phyloP scores from a whole-genome alignment of 495 filamentous ascomycete species.

The Annulohypoxylon moriforme region DNA sequence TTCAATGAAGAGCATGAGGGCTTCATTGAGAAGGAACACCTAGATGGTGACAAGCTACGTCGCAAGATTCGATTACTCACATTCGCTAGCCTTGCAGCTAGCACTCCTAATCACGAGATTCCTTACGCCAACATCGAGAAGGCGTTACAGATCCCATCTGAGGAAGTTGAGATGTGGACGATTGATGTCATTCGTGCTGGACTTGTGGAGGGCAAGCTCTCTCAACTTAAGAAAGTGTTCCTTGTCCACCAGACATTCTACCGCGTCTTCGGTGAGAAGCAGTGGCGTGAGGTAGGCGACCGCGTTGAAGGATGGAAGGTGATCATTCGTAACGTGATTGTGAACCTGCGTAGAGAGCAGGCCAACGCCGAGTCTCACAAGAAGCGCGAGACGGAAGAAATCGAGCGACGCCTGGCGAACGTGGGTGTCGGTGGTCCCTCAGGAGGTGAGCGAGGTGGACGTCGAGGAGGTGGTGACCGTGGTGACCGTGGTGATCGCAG shows the following conservation, averaged over 20 bases:
- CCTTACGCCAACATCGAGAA: conserved; percentile 85
- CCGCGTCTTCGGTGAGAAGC: conserved; percentile 95
- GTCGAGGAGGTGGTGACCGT: conserved; percentile 43
- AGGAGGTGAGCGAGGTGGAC: conserved; percentile 35
- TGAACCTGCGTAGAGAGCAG: conserved; percentile 80
- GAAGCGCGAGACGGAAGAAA: conserved; percentile 68
- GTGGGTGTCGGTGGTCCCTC: conserved; percentile 49
- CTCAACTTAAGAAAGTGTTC: conserved; percentile 90
- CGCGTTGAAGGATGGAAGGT: conserved; percentile 90
- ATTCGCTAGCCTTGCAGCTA: conserved; percentile 86
- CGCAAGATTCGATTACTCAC: conserved; percentile 96
- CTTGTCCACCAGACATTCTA: conserved; percentile 94
- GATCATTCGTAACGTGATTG: conserved; percentile 78
- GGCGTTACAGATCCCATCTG: conserved; percentile 79
- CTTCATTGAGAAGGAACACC: conserved; percentile 77
- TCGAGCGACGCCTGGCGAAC: conserved; percentile 66
- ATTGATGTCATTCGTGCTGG: conserved; percentile 97
- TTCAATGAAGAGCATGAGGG: conserved; percentile 86
- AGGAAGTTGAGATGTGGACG: conserved; percentile 96
- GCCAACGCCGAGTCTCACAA: conserved; percentile 69
- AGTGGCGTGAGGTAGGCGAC: conserved; percentile 93
- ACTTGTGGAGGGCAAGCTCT: conserved; percentile 93
- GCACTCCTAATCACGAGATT: conserved; percentile 81
- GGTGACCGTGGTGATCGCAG: conserved; percentile 38
- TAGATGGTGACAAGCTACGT: conserved; percentile 71